Conservation (phyloP, 2,329 filamentous ascomycete genomes). For the Magnaporthales sp. region DNA sequence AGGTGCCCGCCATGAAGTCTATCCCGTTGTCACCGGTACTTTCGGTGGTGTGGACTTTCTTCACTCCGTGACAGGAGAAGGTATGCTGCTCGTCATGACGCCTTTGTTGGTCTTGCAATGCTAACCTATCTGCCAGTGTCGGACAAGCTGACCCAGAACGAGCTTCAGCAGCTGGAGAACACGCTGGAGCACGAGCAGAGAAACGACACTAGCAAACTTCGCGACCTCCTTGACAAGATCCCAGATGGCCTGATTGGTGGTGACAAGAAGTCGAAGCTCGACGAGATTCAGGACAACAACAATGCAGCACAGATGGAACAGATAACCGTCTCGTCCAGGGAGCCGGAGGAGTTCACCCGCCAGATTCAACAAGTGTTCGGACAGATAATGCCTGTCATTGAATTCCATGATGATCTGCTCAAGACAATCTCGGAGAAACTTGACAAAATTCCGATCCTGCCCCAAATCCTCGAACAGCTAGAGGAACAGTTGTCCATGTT, state of each 20-base stretch:
- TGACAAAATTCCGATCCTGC: slow-evolving; percentile 77
- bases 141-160: slow-evolving; percentile 85
- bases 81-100: slow-evolving; percentile 21
- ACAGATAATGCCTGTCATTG: slow-evolving; percentile 81
- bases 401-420: slow-evolving; percentile 87
- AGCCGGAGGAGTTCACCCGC: slow-evolving; percentile 76
- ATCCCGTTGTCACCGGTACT: slow-evolving; percentile 80
- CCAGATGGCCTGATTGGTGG: slow-evolving; percentile 70
- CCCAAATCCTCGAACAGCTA: slow-evolving; percentile 76
- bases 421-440: slow-evolving; percentile 69
- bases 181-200: slow-evolving; percentile 59
- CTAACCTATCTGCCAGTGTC: slow-evolving; percentile 42
- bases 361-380: slow-evolving; percentile 65
- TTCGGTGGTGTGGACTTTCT: slow-evolving; percentile 94
- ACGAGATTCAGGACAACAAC: slow-evolving; percentile 72
- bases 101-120: not conserved
- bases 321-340: slow-evolving; percentile 62
- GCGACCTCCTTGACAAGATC: slow-evolving; percentile 72
- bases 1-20: slow-evolving; percentile 59
- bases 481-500: slow-evolving; percentile 84
- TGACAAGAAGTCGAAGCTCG: slow-evolving; percentile 65
- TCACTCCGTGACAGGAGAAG: slow-evolving; percentile 70
- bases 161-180: slow-evolving; percentile 82
- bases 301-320: slow-evolving; percentile 67
- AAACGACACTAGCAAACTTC: slow-evolving; percentile 64